Percentiles rank a stretch among this genome's conserved stretches.
Evolutionary conservation across 2,329 filamentous ascomycete species (phyloP).

Genomic region (Teratosphaeria zuluensis): DNA sequence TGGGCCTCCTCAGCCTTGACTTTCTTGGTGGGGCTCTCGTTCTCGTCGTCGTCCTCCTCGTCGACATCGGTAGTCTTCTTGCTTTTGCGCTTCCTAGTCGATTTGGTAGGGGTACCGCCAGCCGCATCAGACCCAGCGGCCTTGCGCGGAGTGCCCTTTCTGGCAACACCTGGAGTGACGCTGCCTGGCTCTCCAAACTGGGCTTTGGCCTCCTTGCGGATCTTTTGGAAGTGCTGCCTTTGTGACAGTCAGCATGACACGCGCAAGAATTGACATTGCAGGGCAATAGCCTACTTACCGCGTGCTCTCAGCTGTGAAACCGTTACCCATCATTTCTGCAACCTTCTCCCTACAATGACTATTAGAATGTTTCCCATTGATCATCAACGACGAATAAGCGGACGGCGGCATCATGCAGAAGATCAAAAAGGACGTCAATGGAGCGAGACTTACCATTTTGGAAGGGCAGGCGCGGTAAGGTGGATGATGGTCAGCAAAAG

Average conservation of each 20-base stretch:
- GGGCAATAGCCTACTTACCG: conserved; percentile 5
- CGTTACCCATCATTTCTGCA: conserved; percentile 10
- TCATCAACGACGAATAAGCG: neutral
- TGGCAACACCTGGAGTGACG: conserved; percentile 2
- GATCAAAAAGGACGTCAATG: neutral
- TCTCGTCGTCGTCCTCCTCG: conserved; percentile 6
- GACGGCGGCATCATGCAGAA: neutral
- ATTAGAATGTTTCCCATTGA: neutral
- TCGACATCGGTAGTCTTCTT: neutral
- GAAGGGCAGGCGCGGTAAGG: conserved; percentile 2
- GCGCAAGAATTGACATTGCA: neutral
- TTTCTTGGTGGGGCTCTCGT: conserved; percentile 7
- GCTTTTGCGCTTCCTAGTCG: conserved; percentile 9
- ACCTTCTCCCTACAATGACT: conserved; percentile 7
- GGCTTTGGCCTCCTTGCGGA: conserved; percentile 14
- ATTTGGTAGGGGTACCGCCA: conserved; percentile 9
- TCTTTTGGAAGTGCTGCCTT: conserved; percentile 16
- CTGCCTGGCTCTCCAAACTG: conserved; percentile 12
- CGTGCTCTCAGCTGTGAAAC: conserved; percentile 10
- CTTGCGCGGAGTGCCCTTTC: conserved; percentile 14
- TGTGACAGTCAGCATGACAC: neutral
- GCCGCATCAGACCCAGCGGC: conserved; percentile 8
- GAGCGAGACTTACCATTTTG: neutral
- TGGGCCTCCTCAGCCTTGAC: conserved; percentile 2
- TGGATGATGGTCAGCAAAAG: conserved; percentile 13